phyloP scores from a whole-genome alignment of 1,284 basidiomycete species.

The Hemileia vastatrix region DNA sequence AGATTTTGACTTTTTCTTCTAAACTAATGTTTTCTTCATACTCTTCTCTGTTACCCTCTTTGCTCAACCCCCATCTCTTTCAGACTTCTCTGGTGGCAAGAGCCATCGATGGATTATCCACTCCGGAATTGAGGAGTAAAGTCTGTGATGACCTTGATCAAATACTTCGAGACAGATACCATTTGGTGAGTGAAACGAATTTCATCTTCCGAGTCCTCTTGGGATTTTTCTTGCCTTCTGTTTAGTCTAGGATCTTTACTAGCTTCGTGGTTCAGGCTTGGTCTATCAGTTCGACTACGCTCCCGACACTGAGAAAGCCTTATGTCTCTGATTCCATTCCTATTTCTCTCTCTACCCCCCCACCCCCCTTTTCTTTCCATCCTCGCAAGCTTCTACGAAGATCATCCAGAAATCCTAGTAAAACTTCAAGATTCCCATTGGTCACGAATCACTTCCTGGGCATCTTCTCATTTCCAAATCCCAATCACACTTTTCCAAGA shows the following conservation, averaged over 20 bases:
- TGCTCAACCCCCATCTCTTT: too few relatives aligned
- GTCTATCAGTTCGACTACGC: background rate
- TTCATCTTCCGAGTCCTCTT: too few relatives aligned
- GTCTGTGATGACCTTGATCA: slow-evolving; percentile 63
- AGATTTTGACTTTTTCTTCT: too few relatives aligned
- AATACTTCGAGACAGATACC: slow-evolving; percentile 89
- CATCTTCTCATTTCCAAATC: slow-evolving; percentile 60
- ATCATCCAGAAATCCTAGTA: slow-evolving; percentile 64
- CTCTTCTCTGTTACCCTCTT: too few relatives aligned
- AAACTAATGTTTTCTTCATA: too few relatives aligned
- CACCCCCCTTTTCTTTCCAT: slow-evolving; percentile 6
- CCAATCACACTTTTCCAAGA: slow-evolving; percentile 54
- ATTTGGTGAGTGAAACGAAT: slow-evolving; percentile 70
- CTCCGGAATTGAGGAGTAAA: slow-evolving; percentile 54
- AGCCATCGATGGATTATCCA: slow-evolving; percentile 69
- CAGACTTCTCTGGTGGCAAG: slow-evolving; percentile 80
- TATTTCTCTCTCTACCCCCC: too few relatives aligned
- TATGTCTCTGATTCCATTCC: too few relatives aligned
- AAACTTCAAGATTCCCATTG: slow-evolving; percentile 74
- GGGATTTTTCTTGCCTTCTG: slow-evolving; percentile 9
- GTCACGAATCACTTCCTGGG: slow-evolving; percentile 80
- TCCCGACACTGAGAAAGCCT: background rate
- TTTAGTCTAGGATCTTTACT: slow-evolving; percentile 9
- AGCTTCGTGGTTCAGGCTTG: background rate
- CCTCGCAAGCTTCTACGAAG: slow-evolving; percentile 82